A percentile compares a stretch with the other conserved stretches of the same genome.
These are phyloP conservation scores for Dipteronia dyeriana DNA, from an alignment of 345 rosid species.

Conservation along the genomic window DNA sequence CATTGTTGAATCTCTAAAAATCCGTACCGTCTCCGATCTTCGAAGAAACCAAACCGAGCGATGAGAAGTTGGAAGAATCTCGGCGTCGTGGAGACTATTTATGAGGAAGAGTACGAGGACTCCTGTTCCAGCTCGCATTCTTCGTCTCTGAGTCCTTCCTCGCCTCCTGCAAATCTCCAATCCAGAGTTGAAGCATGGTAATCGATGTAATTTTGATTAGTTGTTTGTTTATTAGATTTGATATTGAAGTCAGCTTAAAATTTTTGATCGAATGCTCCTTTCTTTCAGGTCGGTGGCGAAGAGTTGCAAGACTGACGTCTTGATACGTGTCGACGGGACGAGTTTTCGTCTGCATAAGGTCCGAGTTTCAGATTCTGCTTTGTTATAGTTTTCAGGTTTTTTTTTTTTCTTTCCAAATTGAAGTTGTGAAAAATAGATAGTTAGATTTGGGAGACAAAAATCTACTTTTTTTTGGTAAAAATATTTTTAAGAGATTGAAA, in stretches of 20 bases:
- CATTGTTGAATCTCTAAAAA: neutral
- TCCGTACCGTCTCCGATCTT: neutral
- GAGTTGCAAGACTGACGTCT: conserved; percentile 52
- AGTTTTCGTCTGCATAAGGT: conserved; percentile 84
- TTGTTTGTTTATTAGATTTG: neutral
- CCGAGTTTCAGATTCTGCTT: neutral
- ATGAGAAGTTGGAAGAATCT: conserved; percentile 61
- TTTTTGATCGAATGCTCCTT: neutral
- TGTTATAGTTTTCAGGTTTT: neutral
- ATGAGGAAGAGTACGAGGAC: conserved; percentile 68
- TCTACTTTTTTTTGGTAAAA: too few species aligned
- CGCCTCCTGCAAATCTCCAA: conserved; percentile 47
- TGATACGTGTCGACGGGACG: conserved; percentile 62
- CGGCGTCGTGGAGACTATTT: conserved; percentile 76
- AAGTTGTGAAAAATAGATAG: neutral
- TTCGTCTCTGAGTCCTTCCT: conserved; percentile 31
- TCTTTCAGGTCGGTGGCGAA: conserved; percentile 51
- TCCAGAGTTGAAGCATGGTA: conserved; percentile 68
- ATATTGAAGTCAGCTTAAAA: neutral
- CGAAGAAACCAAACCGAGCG: neutral
- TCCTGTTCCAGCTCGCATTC: conserved; percentile 34
- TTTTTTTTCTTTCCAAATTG: neutral
- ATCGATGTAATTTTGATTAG: neutral
- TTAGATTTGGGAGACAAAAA: too few species aligned
- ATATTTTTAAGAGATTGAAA: too few species aligned